Conservation (phyloP, 345 rosid species). For the Cardamine resedifolia region DNA sequence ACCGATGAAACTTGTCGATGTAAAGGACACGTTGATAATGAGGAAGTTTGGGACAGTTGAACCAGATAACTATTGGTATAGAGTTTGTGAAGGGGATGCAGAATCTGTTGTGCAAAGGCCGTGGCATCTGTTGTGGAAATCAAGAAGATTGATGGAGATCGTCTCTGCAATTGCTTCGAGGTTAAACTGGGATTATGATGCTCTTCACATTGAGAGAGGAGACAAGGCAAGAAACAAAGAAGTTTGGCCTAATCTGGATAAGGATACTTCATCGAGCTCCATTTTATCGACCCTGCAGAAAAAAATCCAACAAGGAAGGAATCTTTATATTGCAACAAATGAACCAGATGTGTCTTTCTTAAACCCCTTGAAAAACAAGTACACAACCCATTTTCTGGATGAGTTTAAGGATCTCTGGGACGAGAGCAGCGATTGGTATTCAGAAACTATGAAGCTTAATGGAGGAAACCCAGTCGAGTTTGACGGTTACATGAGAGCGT, state of each 20-base stretch:
- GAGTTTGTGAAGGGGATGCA: slow-evolving; percentile 89
- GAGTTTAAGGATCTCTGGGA: slow-evolving; percentile 88
- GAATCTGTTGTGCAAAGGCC: slow-evolving; percentile 75
- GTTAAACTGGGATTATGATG: slow-evolving; percentile 91
- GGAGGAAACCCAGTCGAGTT: slow-evolving; percentile 76
- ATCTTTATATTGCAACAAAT: slow-evolving; percentile 77
- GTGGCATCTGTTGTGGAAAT: slow-evolving; percentile 90
- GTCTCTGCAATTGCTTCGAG: slow-evolving; percentile 64
- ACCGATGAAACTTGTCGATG: slow-evolving; percentile 65
- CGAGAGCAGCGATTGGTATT: slow-evolving; percentile 84
- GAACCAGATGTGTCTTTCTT: slow-evolving; percentile 66
- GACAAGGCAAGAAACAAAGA: slow-evolving; percentile 72
- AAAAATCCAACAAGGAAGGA: slow-evolving; percentile 78
- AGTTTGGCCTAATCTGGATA: slow-evolving; percentile 82
- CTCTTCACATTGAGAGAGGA: slow-evolving; percentile 79
- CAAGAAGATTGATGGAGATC: slow-evolving; percentile 85
- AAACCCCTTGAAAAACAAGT: slow-evolving; percentile 74
- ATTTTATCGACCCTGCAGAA: slow-evolving; percentile 62
- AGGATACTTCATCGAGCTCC: slow-evolving; percentile 55
- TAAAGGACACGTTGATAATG: slow-evolving; percentile 71
- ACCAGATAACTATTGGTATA: slow-evolving; percentile 94
- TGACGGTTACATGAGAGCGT: slow-evolving; percentile 89
- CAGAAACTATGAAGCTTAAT: slow-evolving; percentile 75
- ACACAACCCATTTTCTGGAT: slow-evolving; percentile 74
- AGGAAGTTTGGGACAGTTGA: slow-evolving; percentile 89